Conservation (phyloP, 2,329 filamentous ascomycete species). For the Paraphoma chrysanthemicola region DNA sequence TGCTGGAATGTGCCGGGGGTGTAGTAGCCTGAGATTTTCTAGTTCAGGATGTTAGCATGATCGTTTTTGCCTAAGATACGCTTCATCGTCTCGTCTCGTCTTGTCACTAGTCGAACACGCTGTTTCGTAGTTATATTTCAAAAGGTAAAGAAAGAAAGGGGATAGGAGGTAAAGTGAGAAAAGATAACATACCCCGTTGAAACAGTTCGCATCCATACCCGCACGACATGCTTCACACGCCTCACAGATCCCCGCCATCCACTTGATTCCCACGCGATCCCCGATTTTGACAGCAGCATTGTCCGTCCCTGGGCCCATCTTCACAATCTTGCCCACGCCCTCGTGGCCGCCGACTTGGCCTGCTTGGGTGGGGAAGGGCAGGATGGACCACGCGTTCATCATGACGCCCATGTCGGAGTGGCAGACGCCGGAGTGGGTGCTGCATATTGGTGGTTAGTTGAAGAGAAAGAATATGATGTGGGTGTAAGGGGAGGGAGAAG, state of each 20-base stretch:
- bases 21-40: conserved; percentile 69
- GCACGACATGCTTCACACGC: conserved; percentile 44
- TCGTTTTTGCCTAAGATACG: too few species aligned
- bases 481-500: background rate
- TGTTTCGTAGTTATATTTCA: too few species aligned
- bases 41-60: background rate
- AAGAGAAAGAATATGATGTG: background rate
- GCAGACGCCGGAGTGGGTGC: conserved; percentile 69
- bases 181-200: conserved; percentile 36
- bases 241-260: conserved; percentile 65
- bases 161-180: background rate
- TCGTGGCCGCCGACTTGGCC: conserved; percentile 75
- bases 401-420: conserved; percentile 65
- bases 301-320: conserved; percentile 68
- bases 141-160: too few species aligned
- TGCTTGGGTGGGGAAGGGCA: conserved; percentile 65
- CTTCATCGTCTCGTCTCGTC: too few species aligned
- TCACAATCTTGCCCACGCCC: conserved; percentile 70
- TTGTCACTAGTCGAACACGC: too few species aligned
- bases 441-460: conserved; percentile 6
- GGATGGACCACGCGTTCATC: conserved; percentile 59
- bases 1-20: conserved; percentile 77
- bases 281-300: conserved; percentile 66
- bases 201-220: conserved; percentile 53
- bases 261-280: conserved; percentile 74